Base-by-base conservation (phyloP, 768 basidiomycete genomes). In the Leccinum rimulosum region DNA sequence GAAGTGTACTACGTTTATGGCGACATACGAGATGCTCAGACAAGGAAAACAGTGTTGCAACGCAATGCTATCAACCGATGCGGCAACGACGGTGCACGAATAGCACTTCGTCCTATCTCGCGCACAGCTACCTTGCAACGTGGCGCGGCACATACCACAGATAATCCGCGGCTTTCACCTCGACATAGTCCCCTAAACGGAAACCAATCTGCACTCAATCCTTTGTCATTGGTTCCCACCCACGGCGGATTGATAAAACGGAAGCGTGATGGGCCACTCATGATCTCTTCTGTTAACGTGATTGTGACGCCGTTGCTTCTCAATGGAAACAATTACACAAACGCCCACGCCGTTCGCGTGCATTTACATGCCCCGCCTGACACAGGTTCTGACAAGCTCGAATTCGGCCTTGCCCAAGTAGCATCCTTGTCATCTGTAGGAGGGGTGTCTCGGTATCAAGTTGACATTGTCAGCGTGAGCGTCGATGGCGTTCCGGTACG, bases 381-480 rank as follows among this genome's bases (percentile, higher is more conserved):
- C 35, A 67, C 76, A n/a, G 83, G 83, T 56, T 81, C 83, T n/a
- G 87, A 86, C 53, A 88, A 84, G 84, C 75, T 92, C 19, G 89
- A 91, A 69, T 91, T 92, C 65, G 89, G 88, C 28, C 75, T 92
- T 52, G 84, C 84, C 2, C 75, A 81, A 55, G 72, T 72, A n/a
- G 40, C 68, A 52, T 60, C 70, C 27, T 55, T 61, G 27, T n/a
- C 54, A 33, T 55, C 58, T 22, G 60, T 61, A 51, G 59, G 64
- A 36, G 64, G 67, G 50, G 58, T 43, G 36, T 63, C 62, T 33
- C 73, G 75, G 45, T 81, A 82, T 48, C 77, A 73, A 55, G 77
- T 86, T 51, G 79, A 85, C 15, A 66, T 71, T 28, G 76, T 83
- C 51, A 81, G 78, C 61, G 86, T 82, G 38, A 88, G 80, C 62